Evolutionary conservation across 768 basidiomycete species (phyloP).

Genomic region (Suillus cothurnatus): DNA sequence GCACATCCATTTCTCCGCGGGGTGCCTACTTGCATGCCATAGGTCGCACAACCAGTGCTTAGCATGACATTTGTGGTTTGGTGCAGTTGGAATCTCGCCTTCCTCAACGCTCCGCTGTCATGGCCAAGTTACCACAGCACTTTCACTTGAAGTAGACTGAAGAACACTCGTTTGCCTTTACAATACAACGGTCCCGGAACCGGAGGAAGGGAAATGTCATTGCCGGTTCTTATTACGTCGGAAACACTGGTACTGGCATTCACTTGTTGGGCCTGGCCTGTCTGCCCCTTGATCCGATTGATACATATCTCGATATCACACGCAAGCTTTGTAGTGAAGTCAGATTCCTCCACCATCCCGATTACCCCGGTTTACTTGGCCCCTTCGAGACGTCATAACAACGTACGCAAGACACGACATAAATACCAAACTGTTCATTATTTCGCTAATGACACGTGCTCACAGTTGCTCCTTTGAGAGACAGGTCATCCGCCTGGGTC

Average conservation of each 20-base stretch:
- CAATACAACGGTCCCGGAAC: not conserved
- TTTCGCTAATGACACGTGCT: not conserved
- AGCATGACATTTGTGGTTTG: not conserved
- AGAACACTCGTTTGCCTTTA: not conserved
- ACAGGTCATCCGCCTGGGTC: not conserved
- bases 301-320: not conserved
- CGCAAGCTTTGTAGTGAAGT: too few relatives aligned
- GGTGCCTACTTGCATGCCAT: not conserved
- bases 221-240: not conserved
- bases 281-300: not conserved
- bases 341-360: not conserved
- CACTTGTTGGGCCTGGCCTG: not conserved
- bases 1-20: not conserved
- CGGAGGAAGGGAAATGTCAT: too few relatives aligned
- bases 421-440: not conserved
- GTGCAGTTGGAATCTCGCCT: not conserved
- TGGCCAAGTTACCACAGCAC: not conserved
- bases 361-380: not conserved
- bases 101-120: not conserved
- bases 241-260: not conserved
- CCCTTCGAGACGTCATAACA: not conserved
- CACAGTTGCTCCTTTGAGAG: not conserved
- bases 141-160: not conserved
- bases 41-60: not conserved
- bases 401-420: not conserved